Base-by-base conservation (phyloP, 2,329 filamentous ascomycete genomes). In the Orbilia ellipsospora region DNA sequence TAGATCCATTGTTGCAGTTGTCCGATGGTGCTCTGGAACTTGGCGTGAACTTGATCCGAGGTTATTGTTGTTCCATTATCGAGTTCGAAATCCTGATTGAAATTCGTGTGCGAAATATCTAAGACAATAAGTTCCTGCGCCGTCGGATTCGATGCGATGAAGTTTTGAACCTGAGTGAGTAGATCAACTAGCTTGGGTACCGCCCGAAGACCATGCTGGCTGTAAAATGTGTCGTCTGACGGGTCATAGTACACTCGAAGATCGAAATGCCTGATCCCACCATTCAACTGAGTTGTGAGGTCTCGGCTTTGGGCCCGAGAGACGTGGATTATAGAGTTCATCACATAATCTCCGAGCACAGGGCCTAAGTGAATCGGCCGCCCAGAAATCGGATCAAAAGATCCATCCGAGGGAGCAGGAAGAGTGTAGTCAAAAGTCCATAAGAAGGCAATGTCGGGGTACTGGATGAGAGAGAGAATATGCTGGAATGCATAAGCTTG, bases 221-320 rank as follows among this genome's bases (percentile, higher is more conserved):
- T 54, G 50, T 77, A 72, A 20, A 70, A 77, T 1, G 16, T 31
- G 45, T 72, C 73, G 0, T 28, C 66, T 5, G 18, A 16, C 18
- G 73, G 55, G n/a, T 77, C 73, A n/a, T 77, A 77, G 50, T 77
- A 77, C 20, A 67, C 52, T 7, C 73, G 55, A 2, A 77, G 16
- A 40, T 77, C 73, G 20, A 77, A 72, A 40, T 70, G 55, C 2
- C 73, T 23, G n/a, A 77, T 51, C 2, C 73, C 73, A 28, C 73
- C 73, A 2, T 65, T 66, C 2, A 77, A 18, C 55, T 77, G 73
- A 1, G 42, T 23, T 7, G 51, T 31, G 15, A 77, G 56, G 48
- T 72, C 62, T 8, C 23, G 10, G 1, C 45, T 45, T 31, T 77
- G 73, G 2, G 73, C 73, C 10, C 68, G 64, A 15, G 73, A 64